A percentile compares a stretch with the other conserved stretches of the same genome.
Conservation (phyloP, 495 filamentous ascomycete species). For the Thermochaetoides thermophila region DNA sequence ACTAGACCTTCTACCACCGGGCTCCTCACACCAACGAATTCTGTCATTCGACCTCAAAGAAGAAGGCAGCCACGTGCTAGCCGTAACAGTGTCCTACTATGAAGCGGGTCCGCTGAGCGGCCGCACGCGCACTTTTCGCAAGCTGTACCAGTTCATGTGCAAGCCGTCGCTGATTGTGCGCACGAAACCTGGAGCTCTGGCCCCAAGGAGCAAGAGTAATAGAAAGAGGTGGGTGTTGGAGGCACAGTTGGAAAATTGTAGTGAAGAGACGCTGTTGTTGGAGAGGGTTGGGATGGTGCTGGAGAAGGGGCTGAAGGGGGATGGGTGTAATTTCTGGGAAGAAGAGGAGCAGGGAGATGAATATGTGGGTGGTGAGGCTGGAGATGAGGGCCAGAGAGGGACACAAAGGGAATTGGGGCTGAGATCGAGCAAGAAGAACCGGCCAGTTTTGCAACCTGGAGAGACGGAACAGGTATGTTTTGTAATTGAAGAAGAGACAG, state of each 20-base stretch:
- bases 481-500: slow-evolving; percentile 53
- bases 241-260: slow-evolving; percentile 88
- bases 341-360: slow-evolving; percentile 12
- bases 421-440: slow-evolving; percentile 18
- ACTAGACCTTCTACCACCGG: slow-evolving; percentile 43
- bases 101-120: slow-evolving; percentile 49
- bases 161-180: slow-evolving; percentile 78
- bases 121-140: slow-evolving; percentile 74
- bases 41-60: slow-evolving; percentile 80
- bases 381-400: slow-evolving; percentile 27
- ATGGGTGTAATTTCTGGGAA: slow-evolving; percentile 37
- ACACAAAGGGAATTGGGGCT: not conserved
- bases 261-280: slow-evolving; percentile 49
- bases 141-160: slow-evolving; percentile 92
- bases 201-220: slow-evolving; percentile 7
- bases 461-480: slow-evolving; percentile 92
- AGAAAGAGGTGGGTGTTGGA: slow-evolving; percentile 50
- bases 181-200: slow-evolving; percentile 62
- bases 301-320: slow-evolving; percentile 31
- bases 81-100: slow-evolving; percentile 88
- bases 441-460: slow-evolving; percentile 61
- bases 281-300: slow-evolving; percentile 39
- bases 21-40: slow-evolving; percentile 67
- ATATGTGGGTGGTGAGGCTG: slow-evolving; percentile 26
- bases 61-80: slow-evolving; percentile 83